Conservation (phyloP, 352 stramenopile genomes). For the Globisporangium takayamanum region DNA sequence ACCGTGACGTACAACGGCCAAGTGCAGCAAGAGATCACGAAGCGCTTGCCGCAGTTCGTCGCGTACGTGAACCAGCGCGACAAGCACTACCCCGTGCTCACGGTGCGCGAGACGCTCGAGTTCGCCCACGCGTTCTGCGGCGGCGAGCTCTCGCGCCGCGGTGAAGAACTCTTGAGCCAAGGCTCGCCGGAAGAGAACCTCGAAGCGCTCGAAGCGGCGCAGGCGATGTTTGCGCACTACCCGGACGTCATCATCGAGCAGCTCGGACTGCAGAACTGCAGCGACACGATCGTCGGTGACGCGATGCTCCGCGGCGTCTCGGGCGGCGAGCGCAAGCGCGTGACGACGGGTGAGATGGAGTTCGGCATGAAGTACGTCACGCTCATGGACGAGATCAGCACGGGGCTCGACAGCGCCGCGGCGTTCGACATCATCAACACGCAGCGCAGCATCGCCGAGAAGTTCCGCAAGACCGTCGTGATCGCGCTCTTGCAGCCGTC, state of each 20-base stretch:
- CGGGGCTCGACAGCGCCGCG: constrained; percentile 85
- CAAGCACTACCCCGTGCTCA: constrained; percentile 64
- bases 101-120: constrained; percentile 60
- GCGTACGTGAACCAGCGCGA: constrained; percentile 29
- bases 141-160: constrained; percentile 14
- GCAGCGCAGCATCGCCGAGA: constrained; percentile 40
- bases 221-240: constrained; percentile 20
- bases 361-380: constrained; percentile 62
- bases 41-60: constrained; percentile 6
- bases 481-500: constrained; percentile 76
- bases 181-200: constrained; percentile 42
- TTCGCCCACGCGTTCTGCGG: constrained; percentile 35
- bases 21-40: not conserved
- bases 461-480: constrained; percentile 23
- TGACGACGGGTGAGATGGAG: constrained; percentile 81
- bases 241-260: constrained; percentile 29
- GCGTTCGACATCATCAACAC: constrained; percentile 88
- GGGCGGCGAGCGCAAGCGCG: constrained; percentile 57
- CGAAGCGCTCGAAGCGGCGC: constrained; percentile 4
- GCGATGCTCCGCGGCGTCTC: constrained; percentile 50
- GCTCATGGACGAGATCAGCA: constrained; percentile 90
- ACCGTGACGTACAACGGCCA: constrained; percentile 14
- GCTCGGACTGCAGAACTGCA: constrained; percentile 20
- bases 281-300: constrained; percentile 46
- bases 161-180: constrained; percentile 53